These are phyloP conservation scores for Echites panduratus DNA, from an alignment of 257 asterid genomes.

Conservation along the genomic window DNA sequence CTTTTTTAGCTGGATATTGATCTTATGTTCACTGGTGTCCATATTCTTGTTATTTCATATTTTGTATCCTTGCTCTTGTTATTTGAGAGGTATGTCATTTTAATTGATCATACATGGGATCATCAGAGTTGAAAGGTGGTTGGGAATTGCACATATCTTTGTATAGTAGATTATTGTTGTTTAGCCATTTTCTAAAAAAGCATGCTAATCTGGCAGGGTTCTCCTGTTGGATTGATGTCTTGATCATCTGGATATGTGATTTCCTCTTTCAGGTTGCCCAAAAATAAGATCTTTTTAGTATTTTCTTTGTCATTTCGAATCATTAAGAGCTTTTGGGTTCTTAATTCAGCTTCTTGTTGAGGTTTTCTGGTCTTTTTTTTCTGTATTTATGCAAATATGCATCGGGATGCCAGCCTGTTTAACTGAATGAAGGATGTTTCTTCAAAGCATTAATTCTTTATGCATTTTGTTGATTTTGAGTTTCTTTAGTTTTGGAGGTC, in stretches of 20 bases:
- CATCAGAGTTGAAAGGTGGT: neutral
- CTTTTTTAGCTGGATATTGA: neutral
- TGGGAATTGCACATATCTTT: neutral
- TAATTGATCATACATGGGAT: neutral
- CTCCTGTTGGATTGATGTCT: neutral
- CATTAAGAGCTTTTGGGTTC: neutral
- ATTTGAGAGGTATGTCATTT: neutral
- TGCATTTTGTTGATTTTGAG: no score
- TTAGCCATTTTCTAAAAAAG: neutral
- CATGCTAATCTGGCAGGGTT: neutral
- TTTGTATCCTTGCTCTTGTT: neutral
- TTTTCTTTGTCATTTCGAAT: neutral
- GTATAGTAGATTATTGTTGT: neutral
- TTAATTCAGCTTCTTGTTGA: neutral
- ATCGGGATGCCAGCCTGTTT: neutral
- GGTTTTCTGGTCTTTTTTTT: neutral
- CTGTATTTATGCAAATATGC: neutral
- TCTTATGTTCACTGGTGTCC: neutral
- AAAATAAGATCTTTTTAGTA: neutral
- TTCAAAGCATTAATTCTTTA: neutral
- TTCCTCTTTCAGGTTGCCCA: slow-evolving; percentile 45
- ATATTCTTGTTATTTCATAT: neutral
- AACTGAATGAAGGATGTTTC: neutral
- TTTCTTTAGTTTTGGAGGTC: no score
- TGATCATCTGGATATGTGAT: neutral